These are phyloP conservation scores for Smallanthus sonchifolius DNA, from an alignment of 129 eudicot species.

Conservation along the genomic window DNA sequence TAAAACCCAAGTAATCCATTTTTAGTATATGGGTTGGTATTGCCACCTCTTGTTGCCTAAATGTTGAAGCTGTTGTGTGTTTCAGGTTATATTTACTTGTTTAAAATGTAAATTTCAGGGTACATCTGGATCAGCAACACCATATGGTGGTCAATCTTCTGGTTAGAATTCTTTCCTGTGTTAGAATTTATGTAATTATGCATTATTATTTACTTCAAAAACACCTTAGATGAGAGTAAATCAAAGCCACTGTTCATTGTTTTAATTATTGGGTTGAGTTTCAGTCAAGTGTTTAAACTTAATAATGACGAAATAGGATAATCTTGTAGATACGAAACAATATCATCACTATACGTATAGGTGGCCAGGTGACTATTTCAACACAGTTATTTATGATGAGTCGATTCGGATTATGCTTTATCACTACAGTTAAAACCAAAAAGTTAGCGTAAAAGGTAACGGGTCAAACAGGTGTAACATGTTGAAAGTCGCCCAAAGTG, in stretches of 20 bases:
- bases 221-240: conserved; percentile 4
- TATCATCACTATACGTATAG: neutral
- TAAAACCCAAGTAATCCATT: neutral
- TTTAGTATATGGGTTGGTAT: neutral
- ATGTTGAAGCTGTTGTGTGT: neutral
- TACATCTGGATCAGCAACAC: conserved; percentile 49
- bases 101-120: conserved; percentile 45
- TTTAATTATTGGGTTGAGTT: neutral
- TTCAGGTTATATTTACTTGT: neutral
- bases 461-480: neutral
- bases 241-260: neutral
- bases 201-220: neutral
- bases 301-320: neutral
- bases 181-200: neutral
- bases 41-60: neutral
- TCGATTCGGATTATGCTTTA: neutral
- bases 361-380: neutral
- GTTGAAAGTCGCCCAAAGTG: neutral
- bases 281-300: neutral
- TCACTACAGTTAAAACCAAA: neutral
- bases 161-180: conserved; percentile 37
- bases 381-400: neutral
- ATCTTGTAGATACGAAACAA: neutral
- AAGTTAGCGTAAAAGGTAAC: neutral
- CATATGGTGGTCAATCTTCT: conserved; percentile 54